Percentiles rank a stretch among this genome's conserved stretches.
Evolutionary conservation across 768 basidiomycete genomes (phyloP).

Genomic region (Lentinula sp.): DNA sequence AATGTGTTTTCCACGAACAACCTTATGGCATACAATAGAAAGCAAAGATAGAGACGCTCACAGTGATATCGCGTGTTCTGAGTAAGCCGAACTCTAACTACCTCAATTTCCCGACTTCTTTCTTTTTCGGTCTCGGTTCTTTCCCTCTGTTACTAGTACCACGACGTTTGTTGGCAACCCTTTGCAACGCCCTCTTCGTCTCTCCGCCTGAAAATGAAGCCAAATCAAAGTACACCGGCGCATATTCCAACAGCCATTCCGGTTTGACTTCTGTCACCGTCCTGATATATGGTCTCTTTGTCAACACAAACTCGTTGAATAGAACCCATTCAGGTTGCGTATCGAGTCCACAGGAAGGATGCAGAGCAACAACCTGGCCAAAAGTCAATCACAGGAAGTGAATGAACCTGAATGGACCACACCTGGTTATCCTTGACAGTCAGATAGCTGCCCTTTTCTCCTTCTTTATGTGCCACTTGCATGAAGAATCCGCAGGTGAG

Average conservation of each 20-base stretch:
- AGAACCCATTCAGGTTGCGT: slow-evolving; percentile 88
- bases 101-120: not conserved
- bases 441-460: slow-evolving; percentile 79
- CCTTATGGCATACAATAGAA: too few species aligned
- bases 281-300: slow-evolving; percentile 82
- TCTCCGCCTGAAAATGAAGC: slow-evolving; percentile 60
- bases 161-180: slow-evolving; percentile 39
- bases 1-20: too few species aligned
- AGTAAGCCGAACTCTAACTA: too few species aligned
- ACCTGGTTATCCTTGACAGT: slow-evolving; percentile 97
- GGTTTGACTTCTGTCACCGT: slow-evolving; percentile 83
- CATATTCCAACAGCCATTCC: slow-evolving; percentile 79
- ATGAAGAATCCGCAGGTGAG: slow-evolving; percentile 95
- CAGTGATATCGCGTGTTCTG: too few species aligned
- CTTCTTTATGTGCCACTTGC: slow-evolving; percentile 95
- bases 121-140: slow-evolving; percentile 5
- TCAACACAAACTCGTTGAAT: slow-evolving; percentile 94
- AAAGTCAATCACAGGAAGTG: not conserved
- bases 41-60: too few species aligned
- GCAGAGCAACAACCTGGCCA: slow-evolving; percentile 58
- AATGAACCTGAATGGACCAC: slow-evolving; percentile 12
- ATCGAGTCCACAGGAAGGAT: slow-evolving; percentile 86
- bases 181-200: slow-evolving; percentile 58
- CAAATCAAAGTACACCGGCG: slow-evolving; percentile 65
- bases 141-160: not conserved